Percentiles rank a stretch among this genome's conserved stretches.
These are phyloP conservation scores for Trametes elegans DNA, from an alignment of 768 basidiomycete genomes.

Conservation along the genomic window DNA sequence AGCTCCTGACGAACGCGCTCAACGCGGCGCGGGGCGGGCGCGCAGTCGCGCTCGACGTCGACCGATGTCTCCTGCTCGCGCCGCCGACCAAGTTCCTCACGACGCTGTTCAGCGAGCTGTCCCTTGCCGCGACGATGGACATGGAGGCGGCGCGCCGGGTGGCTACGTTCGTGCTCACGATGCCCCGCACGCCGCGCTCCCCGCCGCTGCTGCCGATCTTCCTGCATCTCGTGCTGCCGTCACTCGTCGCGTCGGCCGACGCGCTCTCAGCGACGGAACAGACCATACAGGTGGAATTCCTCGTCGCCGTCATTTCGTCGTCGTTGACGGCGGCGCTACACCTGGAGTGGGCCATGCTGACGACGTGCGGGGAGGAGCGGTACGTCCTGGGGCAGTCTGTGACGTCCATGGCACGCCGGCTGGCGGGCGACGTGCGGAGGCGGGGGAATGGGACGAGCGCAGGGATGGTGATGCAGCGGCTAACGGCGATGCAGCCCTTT, in stretches of 20 bases:
- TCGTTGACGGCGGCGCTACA: slow-evolving; percentile 66
- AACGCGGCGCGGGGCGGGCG: slow-evolving; percentile 58
- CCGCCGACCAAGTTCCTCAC: slow-evolving; percentile 62
- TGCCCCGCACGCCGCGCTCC: slow-evolving; percentile 48
- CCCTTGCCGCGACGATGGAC: slow-evolving; percentile 47
- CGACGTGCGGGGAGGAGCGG: slow-evolving; percentile 48
- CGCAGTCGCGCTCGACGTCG: slow-evolving; percentile 62
- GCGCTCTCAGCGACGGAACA: slow-evolving; percentile 51
- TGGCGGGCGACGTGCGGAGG: slow-evolving; percentile 60
- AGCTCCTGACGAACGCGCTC: slow-evolving; percentile 57
- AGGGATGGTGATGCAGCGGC: slow-evolving; percentile 57
- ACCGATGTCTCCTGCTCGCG: slow-evolving; percentile 57
- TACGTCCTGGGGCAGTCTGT: slow-evolving; percentile 61
- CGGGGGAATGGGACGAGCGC: slow-evolving; percentile 46
- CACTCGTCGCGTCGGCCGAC: slow-evolving; percentile 57
- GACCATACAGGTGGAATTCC: slow-evolving; percentile 55
- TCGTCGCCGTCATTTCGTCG: slow-evolving; percentile 64
- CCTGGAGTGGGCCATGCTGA: slow-evolving; percentile 65
- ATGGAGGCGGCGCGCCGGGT: slow-evolving; percentile 63
- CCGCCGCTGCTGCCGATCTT: slow-evolving; percentile 76
- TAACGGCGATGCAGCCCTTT: slow-evolving; percentile 62
- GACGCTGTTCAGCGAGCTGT: slow-evolving; percentile 67
- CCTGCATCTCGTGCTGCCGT: slow-evolving; percentile 63
- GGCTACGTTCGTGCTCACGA: slow-evolving; percentile 65
- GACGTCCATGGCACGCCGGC: slow-evolving; percentile 58